Conservation (phyloP, 352 stramenopile genomes). For the Phytophthora uliginosa region DNA sequence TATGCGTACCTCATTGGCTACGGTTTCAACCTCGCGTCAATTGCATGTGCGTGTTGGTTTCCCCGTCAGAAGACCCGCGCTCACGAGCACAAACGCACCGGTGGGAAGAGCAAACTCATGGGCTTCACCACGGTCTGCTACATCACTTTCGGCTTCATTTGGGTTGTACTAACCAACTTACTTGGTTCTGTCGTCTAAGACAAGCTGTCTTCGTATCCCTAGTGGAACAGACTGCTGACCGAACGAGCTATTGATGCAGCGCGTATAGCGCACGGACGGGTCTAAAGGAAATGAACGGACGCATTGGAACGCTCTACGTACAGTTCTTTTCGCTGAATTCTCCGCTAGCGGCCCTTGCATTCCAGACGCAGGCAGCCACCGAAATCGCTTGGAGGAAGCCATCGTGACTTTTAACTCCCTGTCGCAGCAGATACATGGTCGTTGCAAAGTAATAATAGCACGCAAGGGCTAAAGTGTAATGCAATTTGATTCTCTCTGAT, state of each 20-base stretch:
- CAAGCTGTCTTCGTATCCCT: background rate
- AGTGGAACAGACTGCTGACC: background rate
- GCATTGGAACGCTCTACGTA: no score
- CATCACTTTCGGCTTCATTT: constrained; percentile 1
- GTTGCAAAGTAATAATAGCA: no score
- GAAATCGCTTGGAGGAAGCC: no score
- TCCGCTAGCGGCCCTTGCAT: no score
- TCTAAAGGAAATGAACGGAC: no score
- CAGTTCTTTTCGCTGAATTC: no score
- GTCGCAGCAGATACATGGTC: no score
- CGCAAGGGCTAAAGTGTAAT: no score
- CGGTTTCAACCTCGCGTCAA: background rate
- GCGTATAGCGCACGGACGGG: no score
- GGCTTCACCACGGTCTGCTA: background rate
- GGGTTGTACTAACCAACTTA: background rate
- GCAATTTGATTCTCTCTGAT: no score
- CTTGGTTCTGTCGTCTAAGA: background rate
- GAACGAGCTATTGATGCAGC: background rate
- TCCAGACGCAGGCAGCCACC: no score
- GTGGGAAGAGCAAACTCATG: background rate
- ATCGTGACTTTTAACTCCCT: no score
- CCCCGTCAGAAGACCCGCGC: background rate
- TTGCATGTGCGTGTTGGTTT: background rate
- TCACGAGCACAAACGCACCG: background rate
- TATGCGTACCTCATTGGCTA: background rate